A percentile compares a stretch with the other conserved stretches of the same genome.
phyloP scores from a whole-genome alignment of 257 asterid genomes.

The Petunia axillaris region DNA sequence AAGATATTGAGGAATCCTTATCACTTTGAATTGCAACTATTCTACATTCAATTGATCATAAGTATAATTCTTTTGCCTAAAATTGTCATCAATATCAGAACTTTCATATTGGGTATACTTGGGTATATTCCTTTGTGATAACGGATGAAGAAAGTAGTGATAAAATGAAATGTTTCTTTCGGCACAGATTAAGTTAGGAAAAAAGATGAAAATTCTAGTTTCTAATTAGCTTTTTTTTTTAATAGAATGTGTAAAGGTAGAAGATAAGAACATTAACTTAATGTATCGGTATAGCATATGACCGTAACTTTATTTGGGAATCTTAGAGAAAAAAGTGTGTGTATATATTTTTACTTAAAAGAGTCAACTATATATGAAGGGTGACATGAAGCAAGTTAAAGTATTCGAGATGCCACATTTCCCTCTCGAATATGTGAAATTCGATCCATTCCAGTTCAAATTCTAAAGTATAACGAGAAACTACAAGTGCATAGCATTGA shows the following conservation, averaged over 20 bases:
- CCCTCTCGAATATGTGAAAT: neutral
- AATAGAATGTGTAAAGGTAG: neutral
- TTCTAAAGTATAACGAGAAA: no score
- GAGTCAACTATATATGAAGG: neutral
- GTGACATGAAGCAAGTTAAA: constrained; percentile 7
- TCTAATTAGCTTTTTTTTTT: neutral
- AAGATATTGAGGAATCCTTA: constrained; percentile 19
- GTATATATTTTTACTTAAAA: neutral
- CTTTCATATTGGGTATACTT: neutral
- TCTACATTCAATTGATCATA: constrained; percentile 6
- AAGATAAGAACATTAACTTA: constrained; percentile 17
- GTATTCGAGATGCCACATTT: neutral
- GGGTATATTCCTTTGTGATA: constrained; percentile 12
- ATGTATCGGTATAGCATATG: neutral
- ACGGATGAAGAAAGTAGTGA: neutral
- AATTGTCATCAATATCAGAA: neutral
- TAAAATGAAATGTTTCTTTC: neutral
- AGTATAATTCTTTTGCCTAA: constrained; percentile 18
- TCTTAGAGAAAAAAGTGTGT: constrained; percentile 13
- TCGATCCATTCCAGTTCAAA: no score
- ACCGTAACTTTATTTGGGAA: constrained; percentile 1
- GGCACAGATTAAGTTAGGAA: neutral
- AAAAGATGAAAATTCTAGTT: neutral
- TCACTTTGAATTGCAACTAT: constrained; percentile 14
- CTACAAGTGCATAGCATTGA: no score